Conservation (phyloP, 129 eudicot genomes). For the Lactuca saligna region DNA sequence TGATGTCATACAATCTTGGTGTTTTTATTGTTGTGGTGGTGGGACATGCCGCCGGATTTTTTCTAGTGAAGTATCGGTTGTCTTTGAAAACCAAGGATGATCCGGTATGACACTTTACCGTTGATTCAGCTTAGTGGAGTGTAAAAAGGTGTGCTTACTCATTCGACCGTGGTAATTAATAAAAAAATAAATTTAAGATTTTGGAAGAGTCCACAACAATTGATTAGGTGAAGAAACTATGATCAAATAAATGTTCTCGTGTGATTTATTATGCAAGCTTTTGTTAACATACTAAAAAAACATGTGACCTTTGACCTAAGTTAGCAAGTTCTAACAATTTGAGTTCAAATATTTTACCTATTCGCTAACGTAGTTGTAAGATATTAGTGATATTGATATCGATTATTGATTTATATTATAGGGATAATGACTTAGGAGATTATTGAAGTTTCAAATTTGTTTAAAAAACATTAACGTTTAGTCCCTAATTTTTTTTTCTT, state of each 20-base stretch:
- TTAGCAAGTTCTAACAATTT: too few relatives aligned
- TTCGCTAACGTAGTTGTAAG: too few relatives aligned
- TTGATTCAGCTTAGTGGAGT: background rate
- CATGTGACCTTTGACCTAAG: background rate
- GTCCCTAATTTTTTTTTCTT: too few relatives aligned
- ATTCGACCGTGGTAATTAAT: background rate
- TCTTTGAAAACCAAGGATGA: conserved; percentile 23
- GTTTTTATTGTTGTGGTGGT: conserved; percentile 44
- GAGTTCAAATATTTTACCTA: too few relatives aligned
- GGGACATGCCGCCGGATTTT: conserved; percentile 52
- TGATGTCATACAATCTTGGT: conserved; percentile 70
- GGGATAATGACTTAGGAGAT: too few relatives aligned
- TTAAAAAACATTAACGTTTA: too few relatives aligned
- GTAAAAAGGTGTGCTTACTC: background rate
- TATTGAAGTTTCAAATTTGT: too few relatives aligned
- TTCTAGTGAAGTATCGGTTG: conserved; percentile 38
- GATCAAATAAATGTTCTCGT: conserved; percentile 1
- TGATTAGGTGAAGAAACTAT: background rate
- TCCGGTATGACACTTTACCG: background rate
- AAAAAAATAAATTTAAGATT: background rate
- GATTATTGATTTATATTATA: too few relatives aligned
- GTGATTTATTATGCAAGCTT: background rate
- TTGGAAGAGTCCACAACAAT: background rate
- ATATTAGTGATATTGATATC: too few relatives aligned
- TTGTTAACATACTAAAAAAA: background rate